Conservation (phyloP, 1,139 yeast species). For the Hyphopichia burtonii region DNA sequence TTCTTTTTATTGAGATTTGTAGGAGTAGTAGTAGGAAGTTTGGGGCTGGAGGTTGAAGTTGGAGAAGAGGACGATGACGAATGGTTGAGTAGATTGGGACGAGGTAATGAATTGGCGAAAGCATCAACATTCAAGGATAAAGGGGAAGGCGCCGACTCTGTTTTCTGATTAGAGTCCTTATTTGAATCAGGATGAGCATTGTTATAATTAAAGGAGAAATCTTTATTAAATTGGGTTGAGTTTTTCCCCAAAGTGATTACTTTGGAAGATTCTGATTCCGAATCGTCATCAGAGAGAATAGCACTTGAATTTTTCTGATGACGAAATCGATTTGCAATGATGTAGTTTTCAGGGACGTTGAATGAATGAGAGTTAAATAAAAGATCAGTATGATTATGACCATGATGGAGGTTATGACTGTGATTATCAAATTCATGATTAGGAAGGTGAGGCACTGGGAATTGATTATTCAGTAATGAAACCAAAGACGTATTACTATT, state of each 20-base stretch:
- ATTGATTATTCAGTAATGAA: constrained; percentile 10
- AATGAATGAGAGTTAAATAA: constrained; percentile 1
- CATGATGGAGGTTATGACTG: background rate
- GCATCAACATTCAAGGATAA: background rate
- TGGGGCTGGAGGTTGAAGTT: background rate
- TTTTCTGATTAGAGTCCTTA: background rate
- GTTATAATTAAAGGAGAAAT: background rate
- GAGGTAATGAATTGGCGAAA: background rate
- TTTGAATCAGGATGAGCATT: background rate
- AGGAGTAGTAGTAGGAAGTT: background rate
- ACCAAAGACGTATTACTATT: constrained; percentile 33
- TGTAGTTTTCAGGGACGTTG: constrained; percentile 1
- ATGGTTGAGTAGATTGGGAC: background rate
- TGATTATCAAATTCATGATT: background rate
- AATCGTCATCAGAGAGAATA: constrained; percentile 36
- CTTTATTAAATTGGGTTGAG: background rate
- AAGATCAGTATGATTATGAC: background rate
- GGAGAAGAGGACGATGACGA: background rate
- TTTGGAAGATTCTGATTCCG: constrained; percentile 21
- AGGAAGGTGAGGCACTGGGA: background rate
- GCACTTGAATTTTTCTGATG: constrained; percentile 15
- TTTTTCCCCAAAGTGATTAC: too few relatives aligned
- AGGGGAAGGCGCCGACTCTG: constrained; percentile 1
- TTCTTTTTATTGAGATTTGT: background rate
- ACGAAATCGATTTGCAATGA: constrained; percentile 2